Evolutionary conservation across 1,139 yeast species (phyloP).

Genomic region (Yamadazyma blattariae): DNA sequence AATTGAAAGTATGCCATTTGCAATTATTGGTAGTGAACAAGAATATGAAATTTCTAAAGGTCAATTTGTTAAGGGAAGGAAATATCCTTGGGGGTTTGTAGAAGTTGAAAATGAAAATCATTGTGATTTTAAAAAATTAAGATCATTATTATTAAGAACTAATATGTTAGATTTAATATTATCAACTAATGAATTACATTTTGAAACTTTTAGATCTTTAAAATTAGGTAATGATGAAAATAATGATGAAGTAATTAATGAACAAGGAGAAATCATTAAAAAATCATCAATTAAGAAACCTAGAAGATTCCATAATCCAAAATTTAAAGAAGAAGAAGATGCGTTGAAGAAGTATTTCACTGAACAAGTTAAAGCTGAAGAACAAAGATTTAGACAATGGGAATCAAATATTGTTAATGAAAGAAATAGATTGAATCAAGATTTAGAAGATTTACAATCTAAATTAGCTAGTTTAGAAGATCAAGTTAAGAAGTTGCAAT

Average conservation of each 20-base stretch:
- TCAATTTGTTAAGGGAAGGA: conserved; percentile 79
- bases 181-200: conserved; percentile 90
- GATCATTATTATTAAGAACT: conserved; percentile 84
- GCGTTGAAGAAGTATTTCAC: conserved; percentile 91
- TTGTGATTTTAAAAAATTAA: conserved; percentile 90
- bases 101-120: conserved; percentile 96
- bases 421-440: conserved; percentile 90
- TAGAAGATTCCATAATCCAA: conserved; percentile 72
- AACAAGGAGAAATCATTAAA: conserved; percentile 33
- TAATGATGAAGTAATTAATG: conserved; percentile 33
- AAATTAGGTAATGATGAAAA: conserved; percentile 67
- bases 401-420: conserved; percentile 93
- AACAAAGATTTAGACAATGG: conserved; percentile 97
- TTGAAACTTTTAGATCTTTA: conserved; percentile 80
- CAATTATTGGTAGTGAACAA: conserved; percentile 87
- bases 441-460: conserved; percentile 81
- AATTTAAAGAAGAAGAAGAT: conserved; percentile 94
- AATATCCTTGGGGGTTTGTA: conserved; percentile 96
- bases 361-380: conserved; percentile 97
- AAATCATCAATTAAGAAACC: conserved; percentile 41
- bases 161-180: conserved; percentile 88
- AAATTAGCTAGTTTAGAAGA: conserved; percentile 72
- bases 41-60: conserved; percentile 80
- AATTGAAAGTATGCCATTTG: conserved; percentile 91
- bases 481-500: conserved; percentile 66